A percentile compares a stretch with the other conserved stretches of the same genome.
These are phyloP conservation scores for Hericium rajendrae DNA, from an alignment of 768 basidiomycete species.

Conservation along the genomic window DNA sequence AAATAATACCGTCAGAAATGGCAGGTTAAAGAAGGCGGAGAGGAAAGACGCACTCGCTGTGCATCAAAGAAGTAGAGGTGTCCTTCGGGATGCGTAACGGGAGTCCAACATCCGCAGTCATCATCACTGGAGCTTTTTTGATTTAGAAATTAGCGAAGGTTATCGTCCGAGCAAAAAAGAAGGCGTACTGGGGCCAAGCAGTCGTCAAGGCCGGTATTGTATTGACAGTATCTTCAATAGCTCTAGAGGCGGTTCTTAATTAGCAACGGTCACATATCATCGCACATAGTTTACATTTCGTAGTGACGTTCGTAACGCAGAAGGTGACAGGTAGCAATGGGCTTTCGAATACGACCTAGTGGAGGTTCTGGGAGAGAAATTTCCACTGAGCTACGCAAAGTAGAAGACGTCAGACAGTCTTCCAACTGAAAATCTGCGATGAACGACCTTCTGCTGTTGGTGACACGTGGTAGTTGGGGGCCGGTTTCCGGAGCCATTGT, in stretches of 20 bases:
- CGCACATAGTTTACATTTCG: background rate
- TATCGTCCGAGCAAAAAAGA: background rate
- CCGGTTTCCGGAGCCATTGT: no score
- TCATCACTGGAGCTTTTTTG: background rate
- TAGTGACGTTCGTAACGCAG: background rate
- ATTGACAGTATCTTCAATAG: background rate
- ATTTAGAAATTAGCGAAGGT: background rate
- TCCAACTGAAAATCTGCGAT: background rate
- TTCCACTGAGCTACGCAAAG: background rate
- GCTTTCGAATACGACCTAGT: background rate
- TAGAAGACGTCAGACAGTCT: background rate
- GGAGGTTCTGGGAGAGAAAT: background rate
- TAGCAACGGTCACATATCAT: background rate
- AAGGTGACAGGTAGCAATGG: background rate
- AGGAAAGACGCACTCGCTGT: slow-evolving; percentile 30
- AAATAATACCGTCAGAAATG: background rate
- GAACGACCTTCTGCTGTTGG: background rate
- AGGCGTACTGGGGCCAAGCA: background rate
- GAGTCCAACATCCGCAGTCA: slow-evolving; percentile 27
- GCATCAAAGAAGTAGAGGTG: slow-evolving; percentile 44
- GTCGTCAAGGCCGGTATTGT: background rate
- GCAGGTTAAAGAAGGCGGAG: background rate
- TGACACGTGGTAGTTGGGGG: no score
- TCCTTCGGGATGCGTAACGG: slow-evolving; percentile 50
- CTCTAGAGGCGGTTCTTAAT: background rate